These are phyloP conservation scores for Passiflora organensis DNA, from an alignment of 345 rosid genomes.

Conservation along the genomic window DNA sequence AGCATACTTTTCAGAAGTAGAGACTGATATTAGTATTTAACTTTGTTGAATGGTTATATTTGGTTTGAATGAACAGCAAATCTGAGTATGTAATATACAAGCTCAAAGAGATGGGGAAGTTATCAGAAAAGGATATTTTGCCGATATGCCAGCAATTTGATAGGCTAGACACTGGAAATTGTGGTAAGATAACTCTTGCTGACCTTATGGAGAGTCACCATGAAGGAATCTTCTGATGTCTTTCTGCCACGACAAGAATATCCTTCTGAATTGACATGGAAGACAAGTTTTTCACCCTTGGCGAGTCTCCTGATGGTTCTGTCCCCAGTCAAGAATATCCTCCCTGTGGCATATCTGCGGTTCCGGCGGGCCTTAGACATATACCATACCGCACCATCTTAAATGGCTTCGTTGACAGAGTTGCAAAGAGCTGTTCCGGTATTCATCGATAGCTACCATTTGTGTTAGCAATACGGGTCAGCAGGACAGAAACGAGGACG, in stretches of 20 bases:
- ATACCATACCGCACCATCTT: neutral
- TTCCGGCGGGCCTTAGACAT: neutral
- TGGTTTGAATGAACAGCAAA: conserved; percentile 35
- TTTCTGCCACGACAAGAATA: neutral
- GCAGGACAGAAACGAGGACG: too few relatives aligned
- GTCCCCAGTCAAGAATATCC: neutral
- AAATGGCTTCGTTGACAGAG: neutral
- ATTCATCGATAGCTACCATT: neutral
- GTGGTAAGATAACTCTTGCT: conserved; percentile 68
- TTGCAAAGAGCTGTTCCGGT: neutral
- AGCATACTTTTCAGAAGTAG: too few relatives aligned
- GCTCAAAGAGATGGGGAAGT: conserved; percentile 69
- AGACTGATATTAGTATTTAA: too few relatives aligned
- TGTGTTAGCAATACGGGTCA: too few relatives aligned
- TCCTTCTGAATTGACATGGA: neutral
- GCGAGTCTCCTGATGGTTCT: neutral
- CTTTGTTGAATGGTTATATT: too few relatives aligned
- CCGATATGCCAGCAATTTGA: conserved; percentile 58
- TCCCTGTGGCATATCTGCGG: neutral
- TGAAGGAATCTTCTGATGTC: neutral
- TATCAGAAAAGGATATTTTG: conserved; percentile 55
- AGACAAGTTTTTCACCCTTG: conserved; percentile 2
- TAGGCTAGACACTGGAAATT: conserved; percentile 60
- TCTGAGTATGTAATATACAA: conserved; percentile 76
- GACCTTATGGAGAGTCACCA: conserved; percentile 56